Conservation (phyloP, 1,139 yeast genomes). For the Wickerhamiella infanticola region DNA sequence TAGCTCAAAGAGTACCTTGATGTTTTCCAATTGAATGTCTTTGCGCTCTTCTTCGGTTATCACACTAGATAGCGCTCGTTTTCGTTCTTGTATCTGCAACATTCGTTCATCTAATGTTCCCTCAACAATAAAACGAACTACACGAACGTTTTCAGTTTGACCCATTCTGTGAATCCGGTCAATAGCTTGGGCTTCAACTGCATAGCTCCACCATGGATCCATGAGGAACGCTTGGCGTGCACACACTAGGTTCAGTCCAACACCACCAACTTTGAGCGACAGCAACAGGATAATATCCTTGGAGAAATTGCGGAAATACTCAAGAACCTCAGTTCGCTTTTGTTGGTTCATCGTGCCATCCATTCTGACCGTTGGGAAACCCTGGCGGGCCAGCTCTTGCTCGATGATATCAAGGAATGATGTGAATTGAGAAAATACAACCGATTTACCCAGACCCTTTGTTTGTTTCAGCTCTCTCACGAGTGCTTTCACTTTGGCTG, state of each 20-base stretch:
- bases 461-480: conserved; percentile 33
- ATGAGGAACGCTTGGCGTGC: conserved; percentile 81
- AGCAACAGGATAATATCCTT: conserved; percentile 45
- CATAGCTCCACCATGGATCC: conserved; percentile 99
- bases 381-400: conserved; percentile 34
- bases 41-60: conserved; percentile 63
- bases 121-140: conserved; percentile 65
- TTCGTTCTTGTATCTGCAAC: conserved; percentile 74
- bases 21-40: conserved; percentile 64
- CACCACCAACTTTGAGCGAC: conserved; percentile 89
- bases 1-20: conserved; percentile 52
- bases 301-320: conserved; percentile 32
- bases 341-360: conserved; percentile 59
- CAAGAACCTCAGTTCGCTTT: conserved; percentile 48
- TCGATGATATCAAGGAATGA: conserved; percentile 66
- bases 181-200: conserved; percentile 88
- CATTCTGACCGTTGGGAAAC: conserved; percentile 24
- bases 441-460: conserved; percentile 51
- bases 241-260: conserved; percentile 75
- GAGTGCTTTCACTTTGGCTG: conserved; percentile 66
- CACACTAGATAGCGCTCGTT: conserved; percentile 73
- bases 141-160: conserved; percentile 57
- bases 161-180: conserved; percentile 91
- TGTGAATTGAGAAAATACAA: conserved; percentile 86
- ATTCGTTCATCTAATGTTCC: conserved; percentile 83